Evolutionary conservation across 1,284 basidiomycete genomes (phyloP).

Genomic region (Cutaneotrichosporon cyanovorans): DNA sequence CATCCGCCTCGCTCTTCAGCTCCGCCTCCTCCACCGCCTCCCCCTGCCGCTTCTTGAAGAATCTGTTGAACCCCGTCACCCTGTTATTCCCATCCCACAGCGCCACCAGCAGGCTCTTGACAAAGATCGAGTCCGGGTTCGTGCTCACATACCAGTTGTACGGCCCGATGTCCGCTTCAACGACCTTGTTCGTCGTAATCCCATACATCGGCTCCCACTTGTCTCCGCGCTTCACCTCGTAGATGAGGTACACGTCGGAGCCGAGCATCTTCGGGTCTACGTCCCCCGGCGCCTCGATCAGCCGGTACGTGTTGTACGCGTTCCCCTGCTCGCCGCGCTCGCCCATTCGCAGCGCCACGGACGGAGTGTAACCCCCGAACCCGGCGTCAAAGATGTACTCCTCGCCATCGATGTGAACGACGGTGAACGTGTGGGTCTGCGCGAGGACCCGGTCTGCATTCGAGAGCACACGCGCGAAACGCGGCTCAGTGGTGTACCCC

Average conservation of each 20-base stretch:
- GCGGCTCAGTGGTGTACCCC: constrained; percentile 2
- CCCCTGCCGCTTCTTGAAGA: constrained; percentile 3
- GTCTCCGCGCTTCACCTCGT: constrained; percentile 2
- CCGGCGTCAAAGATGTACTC: constrained; percentile 12
- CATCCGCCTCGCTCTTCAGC: background rate
- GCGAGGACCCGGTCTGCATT: background rate
- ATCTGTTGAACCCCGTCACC: constrained; percentile 1
- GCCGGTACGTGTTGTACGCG: constrained; percentile 3
- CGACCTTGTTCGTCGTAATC: constrained; percentile 1
- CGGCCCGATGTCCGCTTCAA: constrained; percentile 6
- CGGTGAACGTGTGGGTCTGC: constrained; percentile 4
- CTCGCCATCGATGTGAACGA: constrained; percentile 2
- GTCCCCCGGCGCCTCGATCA: background rate
- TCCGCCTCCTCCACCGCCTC: background rate
- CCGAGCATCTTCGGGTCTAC: background rate
- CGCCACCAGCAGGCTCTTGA: background rate
- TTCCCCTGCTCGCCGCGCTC: constrained; percentile 1
- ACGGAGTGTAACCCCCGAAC: constrained; percentile 8
- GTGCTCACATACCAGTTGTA: constrained; percentile 15
- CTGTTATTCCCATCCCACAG: constrained; percentile 8
- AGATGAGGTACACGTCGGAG: background rate
- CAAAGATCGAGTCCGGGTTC: constrained; percentile 2
- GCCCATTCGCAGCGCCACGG: background rate
- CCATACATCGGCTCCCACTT: constrained; percentile 9
- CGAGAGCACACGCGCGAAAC: constrained; percentile 5